phyloP scores from a whole-genome alignment of 495 filamentous ascomycete species.

The Podospora conica region DNA sequence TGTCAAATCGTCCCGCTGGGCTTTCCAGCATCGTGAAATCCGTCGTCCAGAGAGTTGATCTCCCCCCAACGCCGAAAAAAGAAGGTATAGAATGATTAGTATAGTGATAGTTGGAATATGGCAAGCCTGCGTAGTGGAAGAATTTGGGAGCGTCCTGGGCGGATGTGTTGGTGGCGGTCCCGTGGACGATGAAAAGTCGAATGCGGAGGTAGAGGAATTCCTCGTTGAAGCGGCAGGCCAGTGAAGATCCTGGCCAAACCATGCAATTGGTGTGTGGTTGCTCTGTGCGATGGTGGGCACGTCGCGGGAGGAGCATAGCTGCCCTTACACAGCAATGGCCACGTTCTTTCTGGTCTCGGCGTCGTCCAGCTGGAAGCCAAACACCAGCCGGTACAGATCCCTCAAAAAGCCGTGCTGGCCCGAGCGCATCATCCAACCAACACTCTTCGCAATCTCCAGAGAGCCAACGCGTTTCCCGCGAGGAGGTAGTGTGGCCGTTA shows the following conservation, averaged over 20 bases:
- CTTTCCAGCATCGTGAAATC: not conserved
- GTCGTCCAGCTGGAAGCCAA: slow-evolving; percentile 76
- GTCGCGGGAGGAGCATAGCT: not conserved
- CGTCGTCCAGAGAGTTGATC: not conserved
- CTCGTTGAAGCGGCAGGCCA: not conserved
- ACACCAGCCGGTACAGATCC: slow-evolving; percentile 78
- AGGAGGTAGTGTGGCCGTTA: slow-evolving; percentile 44
- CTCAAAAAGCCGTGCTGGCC: slow-evolving; percentile 63
- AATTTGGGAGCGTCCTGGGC: not conserved
- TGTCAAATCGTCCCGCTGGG: not conserved
- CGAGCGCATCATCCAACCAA: slow-evolving; percentile 58
- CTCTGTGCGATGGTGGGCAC: not conserved
- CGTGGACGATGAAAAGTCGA: not conserved
- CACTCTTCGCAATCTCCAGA: slow-evolving; percentile 65
- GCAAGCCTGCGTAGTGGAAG: not conserved
- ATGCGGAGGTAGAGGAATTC: not conserved
- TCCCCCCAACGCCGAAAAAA: not conserved
- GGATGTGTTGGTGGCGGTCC: not conserved
- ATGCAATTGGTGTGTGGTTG: not conserved
- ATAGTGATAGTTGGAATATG: not conserved
- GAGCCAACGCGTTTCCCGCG: slow-evolving; percentile 56
- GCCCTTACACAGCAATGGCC: slow-evolving; percentile 37
- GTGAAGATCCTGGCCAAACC: not conserved
- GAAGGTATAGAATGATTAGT: not conserved
- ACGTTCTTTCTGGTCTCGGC: slow-evolving; percentile 50